Evolutionary conservation across 2,329 filamentous ascomycete genomes (phyloP), one percentile per base, ranked within the genome.

Genomic region (Colletotrichum ledebouriae): DNA sequence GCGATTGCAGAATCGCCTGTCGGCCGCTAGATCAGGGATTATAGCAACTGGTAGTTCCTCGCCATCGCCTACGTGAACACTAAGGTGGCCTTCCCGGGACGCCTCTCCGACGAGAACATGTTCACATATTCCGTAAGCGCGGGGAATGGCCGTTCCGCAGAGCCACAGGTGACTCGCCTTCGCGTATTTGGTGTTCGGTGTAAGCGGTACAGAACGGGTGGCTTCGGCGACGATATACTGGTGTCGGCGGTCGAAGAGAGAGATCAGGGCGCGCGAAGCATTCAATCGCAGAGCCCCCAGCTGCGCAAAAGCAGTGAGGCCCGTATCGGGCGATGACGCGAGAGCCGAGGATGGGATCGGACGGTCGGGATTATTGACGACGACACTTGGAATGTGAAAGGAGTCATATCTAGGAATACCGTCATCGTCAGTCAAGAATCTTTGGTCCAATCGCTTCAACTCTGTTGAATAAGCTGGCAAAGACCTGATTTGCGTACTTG

Each of bases 141-240:
- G 73, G 3, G 76, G 77, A 6, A 79, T 73, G 29, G 75, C 75
- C 4, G 73, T 75, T 1, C 76, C 75, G 57, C 75, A 74, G 2
- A 77, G 72, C 72, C 74, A 73, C 2, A 75, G 55, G 15, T 72
- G 53, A 12, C 70, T 66, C 25, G 66, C 63, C 1, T 50, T 29
- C 10, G 44, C 20, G 12, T 67, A 60, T 11, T 52, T 50, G 59
- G 10, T 70, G 41, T 34, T 74, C 71, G 62, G 75, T 52, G 75
- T 72, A 5, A 86, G 72, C 0, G 79, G 80, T 3, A 81, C 75
- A 1, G 76, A 77, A 1, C 78, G 77, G 1, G 84, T 84, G 6
- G 84, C 83, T 69, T 87, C 85, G 60, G 85, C 84, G 15, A 87
- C 75, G 20, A 87, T 75, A 69, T 86, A 81, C 67, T 88, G 84